Conservation (phyloP, 257 asterid genomes). For the Gynochthodes officinalis region DNA sequence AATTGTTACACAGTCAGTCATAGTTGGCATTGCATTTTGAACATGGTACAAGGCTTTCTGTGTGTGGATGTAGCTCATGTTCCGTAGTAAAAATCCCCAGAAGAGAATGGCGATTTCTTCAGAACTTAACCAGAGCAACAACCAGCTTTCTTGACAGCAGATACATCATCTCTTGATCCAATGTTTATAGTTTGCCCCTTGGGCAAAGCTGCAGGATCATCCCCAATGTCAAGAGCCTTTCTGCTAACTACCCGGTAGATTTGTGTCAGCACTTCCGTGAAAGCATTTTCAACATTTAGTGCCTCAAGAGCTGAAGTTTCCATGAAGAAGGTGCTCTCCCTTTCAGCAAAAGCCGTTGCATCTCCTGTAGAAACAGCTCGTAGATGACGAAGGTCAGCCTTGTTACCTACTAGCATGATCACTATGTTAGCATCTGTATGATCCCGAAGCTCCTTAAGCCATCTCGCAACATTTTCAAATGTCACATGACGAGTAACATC, state of each 20-base stretch:
- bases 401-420: constrained; percentile 81
- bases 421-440: constrained; percentile 76
- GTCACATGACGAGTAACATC: constrained; percentile 79
- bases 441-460: constrained; percentile 85
- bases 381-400: constrained; percentile 83
- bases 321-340: constrained; percentile 68
- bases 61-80: constrained; percentile 2
- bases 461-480: constrained; percentile 68
- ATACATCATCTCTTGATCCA: constrained; percentile 65
- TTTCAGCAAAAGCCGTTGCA: constrained; percentile 59
- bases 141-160: constrained; percentile 65
- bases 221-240: constrained; percentile 69
- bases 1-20: neutral
- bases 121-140: constrained; percentile 61
- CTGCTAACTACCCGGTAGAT: constrained; percentile 64
- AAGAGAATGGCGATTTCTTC: neutral
- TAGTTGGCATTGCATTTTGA: neutral
- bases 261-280: constrained; percentile 73
- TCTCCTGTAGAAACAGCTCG: constrained; percentile 57
- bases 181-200: constrained; percentile 67
- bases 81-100: neutral
- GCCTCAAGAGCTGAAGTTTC: constrained; percentile 84
- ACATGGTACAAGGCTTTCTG: constrained; percentile 8
- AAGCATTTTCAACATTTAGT: constrained; percentile 66
- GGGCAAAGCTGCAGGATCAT: constrained; percentile 64